These are phyloP conservation scores for Backusella luteola DNA, from an alignment of 192 early-diverging fungal species.

Conservation along the genomic window DNA sequence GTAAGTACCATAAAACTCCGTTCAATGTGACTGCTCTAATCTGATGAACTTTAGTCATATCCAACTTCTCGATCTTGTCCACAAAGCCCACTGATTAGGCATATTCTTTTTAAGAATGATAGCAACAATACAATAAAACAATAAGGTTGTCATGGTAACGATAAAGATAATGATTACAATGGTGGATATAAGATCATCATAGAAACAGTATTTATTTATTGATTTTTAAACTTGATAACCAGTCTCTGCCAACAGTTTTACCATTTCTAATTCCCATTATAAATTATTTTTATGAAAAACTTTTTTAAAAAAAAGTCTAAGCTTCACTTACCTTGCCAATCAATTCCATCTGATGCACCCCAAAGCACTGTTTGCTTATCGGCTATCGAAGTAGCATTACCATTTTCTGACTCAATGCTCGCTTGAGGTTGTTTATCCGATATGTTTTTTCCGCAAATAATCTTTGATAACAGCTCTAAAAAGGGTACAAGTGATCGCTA, in stretches of 20 bases:
- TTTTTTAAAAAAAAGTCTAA: not conserved
- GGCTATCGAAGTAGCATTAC: not conserved
- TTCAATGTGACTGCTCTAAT: too few species aligned
- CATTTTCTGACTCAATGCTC: not conserved
- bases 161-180: not conserved
- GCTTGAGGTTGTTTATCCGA: not conserved
- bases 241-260: conserved; percentile 14
- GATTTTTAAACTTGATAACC: conserved; percentile 6
- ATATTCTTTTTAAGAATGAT: not conserved
- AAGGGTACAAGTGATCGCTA: conserved; percentile 10
- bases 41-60: too few species aligned
- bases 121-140: not conserved
- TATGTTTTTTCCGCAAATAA: not conserved
- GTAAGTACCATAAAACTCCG: too few species aligned
- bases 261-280: conserved; percentile 9
- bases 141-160: not conserved
- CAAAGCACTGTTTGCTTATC: not conserved
- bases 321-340: conserved; percentile 15
- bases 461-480: conserved; percentile 3
- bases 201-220: not conserved
- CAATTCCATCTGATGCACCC: conserved; percentile 1
- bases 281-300: not conserved
- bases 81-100: not conserved
- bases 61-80: not conserved
- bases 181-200: not conserved